Base-by-base conservation (phyloP, 306 rosid genomes). In the Quercus berberidifolia region DNA sequence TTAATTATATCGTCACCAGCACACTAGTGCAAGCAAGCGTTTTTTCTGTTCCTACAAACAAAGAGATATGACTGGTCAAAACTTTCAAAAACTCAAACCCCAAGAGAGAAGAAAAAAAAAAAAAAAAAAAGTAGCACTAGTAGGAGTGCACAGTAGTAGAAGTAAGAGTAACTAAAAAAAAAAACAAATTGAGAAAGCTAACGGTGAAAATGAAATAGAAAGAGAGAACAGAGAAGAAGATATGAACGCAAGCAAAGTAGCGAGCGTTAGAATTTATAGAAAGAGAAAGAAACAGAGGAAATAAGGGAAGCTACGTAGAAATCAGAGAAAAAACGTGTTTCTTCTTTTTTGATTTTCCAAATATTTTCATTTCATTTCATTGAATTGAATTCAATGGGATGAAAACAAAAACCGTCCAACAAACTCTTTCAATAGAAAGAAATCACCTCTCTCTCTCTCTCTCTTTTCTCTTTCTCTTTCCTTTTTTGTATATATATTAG, bases 381-480 rank as follows among this genome's bases (percentile, higher is more conserved):
- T 25, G 10, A 63, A 63, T 63, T 26, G n/a, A 63, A 63, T 67
- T 67, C 23, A 67, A 67, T 33, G 71, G 51, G 71, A 67, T 67
- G 71, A 67, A 18, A 67, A 33, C 72, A 68, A 68, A 68, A 68
- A 35, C 52, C 18, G 72, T 12, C 52, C 52, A 68, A 68, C 72
- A 19, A 35, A 35, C 46, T 41, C 46, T 41, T 46, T 35, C 72
- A 35, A 35, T 68, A 38, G 38, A 35, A 68, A 38, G 38, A 35
- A 68, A 3, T 63, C 69, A 12, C 21, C 8, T 5, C 6, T 4
- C 52, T 3, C 9, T 18, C 9, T 18, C 6, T 4, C 71, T 31
- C 35, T 65, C 51, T 12, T n/a, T 35, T 0, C 7, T 6, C 7
- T 2, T 11, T 31, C 18, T 19, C 51, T 18, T 6, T 5, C 51